phyloP scores from a whole-genome alignment of 148 eudicot species.

The Talinum fruticosum region DNA sequence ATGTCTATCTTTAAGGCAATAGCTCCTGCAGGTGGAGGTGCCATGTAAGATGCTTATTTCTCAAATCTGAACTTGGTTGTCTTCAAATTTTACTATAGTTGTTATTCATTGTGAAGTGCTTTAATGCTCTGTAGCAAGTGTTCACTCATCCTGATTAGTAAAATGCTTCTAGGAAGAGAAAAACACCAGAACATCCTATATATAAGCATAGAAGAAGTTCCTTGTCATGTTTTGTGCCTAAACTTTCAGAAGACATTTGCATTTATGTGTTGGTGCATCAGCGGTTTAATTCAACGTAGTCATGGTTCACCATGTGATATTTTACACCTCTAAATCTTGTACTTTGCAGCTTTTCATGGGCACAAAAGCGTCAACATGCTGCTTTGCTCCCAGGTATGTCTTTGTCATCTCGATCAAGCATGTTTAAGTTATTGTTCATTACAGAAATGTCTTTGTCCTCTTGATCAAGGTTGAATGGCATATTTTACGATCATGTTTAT shows the following conservation, averaged over 20 bases:
- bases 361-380: slow-evolving; percentile 35
- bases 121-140: not conserved
- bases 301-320: not conserved
- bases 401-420: too few species aligned
- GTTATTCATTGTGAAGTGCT: not conserved
- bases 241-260: not conserved
- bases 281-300: not conserved
- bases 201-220: not conserved
- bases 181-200: too few species aligned
- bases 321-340: not conserved
- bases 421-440: not conserved
- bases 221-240: not conserved
- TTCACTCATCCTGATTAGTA: not conserved
- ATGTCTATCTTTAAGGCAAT: slow-evolving; percentile 73
- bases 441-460: too few species aligned
- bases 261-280: not conserved
- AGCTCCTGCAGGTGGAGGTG: slow-evolving; percentile 80
- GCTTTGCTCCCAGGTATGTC: slow-evolving; percentile 37
- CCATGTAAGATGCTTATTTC: slow-evolving; percentile 45
- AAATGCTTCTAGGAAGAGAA: not conserved
- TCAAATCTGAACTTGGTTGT: too few species aligned
- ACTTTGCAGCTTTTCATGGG: slow-evolving; percentile 38
- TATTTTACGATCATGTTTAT: too few species aligned
- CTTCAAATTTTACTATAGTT: too few species aligned
- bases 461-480: too few species aligned